Evolutionary conservation across 805 yeast species (phyloP).

Genomic region (Kodamaea leandrae): DNA sequence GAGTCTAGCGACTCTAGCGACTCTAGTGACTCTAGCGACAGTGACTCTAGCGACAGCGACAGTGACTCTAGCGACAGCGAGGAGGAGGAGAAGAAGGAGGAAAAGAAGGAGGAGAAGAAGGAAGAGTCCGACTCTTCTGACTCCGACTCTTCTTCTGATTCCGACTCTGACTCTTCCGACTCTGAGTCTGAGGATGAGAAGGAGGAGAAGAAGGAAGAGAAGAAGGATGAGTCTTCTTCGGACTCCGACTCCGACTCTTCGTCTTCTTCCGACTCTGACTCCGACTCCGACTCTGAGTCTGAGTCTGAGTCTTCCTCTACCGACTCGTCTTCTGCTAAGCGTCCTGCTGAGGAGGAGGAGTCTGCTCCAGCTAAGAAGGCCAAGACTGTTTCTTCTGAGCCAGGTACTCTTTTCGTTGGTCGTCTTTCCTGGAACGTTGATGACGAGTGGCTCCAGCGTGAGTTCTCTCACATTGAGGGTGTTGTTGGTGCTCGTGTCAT

Average conservation of each 20-base stretch:
- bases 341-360: conserved; percentile 21
- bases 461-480: conserved; percentile 81
- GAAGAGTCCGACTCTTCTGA: conserved; percentile 14
- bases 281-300: conserved; percentile 28
- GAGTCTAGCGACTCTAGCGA: conserved; percentile 14
- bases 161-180: conserved; percentile 25
- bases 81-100: conserved; percentile 12
- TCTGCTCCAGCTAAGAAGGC: conserved; percentile 49
- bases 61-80: conserved; percentile 25
- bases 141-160: conserved; percentile 28
- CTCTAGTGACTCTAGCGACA: conserved; percentile 32
- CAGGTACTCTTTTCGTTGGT: conserved; percentile 92
- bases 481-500: conserved; percentile 88
- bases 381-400: conserved; percentile 37
- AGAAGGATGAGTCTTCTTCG: conserved; percentile 15
- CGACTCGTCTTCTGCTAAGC: conserved; percentile 20
- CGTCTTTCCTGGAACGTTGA: conserved; percentile 97
- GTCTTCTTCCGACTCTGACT: conserved; percentile 16
- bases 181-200: conserved; percentile 15
- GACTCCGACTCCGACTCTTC: conserved; percentile 14
- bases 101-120: conserved; percentile 16
- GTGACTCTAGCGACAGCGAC: conserved; percentile 27
- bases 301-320: conserved; percentile 34
- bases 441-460: conserved; percentile 87
- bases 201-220: conserved; percentile 16